phyloP scores from a whole-genome alignment of 1,284 basidiomycete genomes.

The Ustilago esculenta region DNA sequence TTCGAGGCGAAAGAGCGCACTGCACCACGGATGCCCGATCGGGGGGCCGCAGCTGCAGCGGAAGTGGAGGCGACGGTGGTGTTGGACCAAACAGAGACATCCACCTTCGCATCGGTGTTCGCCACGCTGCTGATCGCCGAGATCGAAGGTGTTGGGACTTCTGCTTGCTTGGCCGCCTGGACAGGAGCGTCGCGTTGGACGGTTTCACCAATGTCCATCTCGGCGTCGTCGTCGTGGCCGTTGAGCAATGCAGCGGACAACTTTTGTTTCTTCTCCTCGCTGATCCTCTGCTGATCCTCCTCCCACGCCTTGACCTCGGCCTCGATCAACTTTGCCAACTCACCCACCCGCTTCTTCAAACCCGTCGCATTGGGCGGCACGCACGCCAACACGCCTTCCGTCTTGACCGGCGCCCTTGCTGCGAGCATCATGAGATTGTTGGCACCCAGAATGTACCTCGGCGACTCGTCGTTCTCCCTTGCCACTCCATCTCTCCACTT shows the following conservation, averaged over 20 bases:
- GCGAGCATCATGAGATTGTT: slow-evolving; percentile 55
- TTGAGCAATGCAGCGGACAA: slow-evolving; percentile 7
- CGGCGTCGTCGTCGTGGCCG: background rate
- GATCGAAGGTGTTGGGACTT: slow-evolving; percentile 1
- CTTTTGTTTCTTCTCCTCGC: slow-evolving; percentile 21
- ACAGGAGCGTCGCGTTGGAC: background rate
- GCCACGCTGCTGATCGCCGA: slow-evolving; percentile 30
- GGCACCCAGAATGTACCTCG: slow-evolving; percentile 68
- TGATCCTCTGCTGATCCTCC: slow-evolving; percentile 14
- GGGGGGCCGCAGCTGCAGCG: background rate
- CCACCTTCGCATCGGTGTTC: slow-evolving; percentile 3
- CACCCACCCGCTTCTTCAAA: slow-evolving; percentile 46
- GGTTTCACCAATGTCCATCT: slow-evolving; percentile 32
- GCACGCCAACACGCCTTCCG: slow-evolving; percentile 40
- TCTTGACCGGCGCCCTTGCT: slow-evolving; percentile 49
- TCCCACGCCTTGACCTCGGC: slow-evolving; percentile 46
- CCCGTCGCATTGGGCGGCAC: slow-evolving; percentile 36
- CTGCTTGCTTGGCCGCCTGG: background rate
- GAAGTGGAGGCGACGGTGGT: background rate
- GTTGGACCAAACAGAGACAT: slow-evolving; percentile 24
- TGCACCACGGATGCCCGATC: slow-evolving; percentile 17
- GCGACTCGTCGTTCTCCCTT: slow-evolving; percentile 86
- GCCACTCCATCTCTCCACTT: slow-evolving; percentile 85
- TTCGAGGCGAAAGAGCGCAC: slow-evolving; percentile 33
- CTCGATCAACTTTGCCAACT: slow-evolving; percentile 48